These are phyloP conservation scores for Sporothrix phasma DNA, from an alignment of 2,329 filamentous ascomycete species.

Conservation along the genomic window DNA sequence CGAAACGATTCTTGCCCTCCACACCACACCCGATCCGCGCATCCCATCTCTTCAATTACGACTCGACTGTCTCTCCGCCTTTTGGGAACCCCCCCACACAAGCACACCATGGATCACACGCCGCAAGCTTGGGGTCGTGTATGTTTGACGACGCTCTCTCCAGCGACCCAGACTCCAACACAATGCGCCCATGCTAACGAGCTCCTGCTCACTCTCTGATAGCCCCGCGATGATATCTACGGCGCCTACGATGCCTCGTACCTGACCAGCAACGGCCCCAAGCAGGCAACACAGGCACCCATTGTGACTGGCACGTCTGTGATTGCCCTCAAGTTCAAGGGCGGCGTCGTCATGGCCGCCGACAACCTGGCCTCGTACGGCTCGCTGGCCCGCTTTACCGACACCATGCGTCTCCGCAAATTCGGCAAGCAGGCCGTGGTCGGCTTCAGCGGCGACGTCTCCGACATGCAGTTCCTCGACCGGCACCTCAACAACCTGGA, in stretches of 20 bases:
- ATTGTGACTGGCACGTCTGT: conserved; percentile 96
- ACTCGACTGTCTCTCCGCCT: neutral
- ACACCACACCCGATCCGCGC: neutral
- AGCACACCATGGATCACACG: conserved; percentile 53
- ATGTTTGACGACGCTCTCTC: conserved; percentile 31
- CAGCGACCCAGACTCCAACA: neutral
- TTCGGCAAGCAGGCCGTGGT: conserved; percentile 79
- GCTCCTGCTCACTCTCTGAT: conserved; percentile 7
- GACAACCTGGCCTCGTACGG: conserved; percentile 98
- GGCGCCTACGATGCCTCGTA: conserved; percentile 85
- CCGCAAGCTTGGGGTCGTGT: conserved; percentile 65
- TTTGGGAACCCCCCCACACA: neutral
- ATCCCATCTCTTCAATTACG: neutral
- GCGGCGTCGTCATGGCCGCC: conserved; percentile 90
- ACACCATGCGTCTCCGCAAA: conserved; percentile 86
- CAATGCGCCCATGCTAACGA: neutral
- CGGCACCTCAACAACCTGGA: conserved; percentile 78
- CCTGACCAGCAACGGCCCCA: conserved; percentile 61
- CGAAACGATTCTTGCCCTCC: neutral
- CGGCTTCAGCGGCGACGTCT: conserved; percentile 93
- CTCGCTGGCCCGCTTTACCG: conserved; percentile 89
- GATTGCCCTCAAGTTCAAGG: conserved; percentile 88
- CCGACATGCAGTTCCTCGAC: conserved; percentile 98
- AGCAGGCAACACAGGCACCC: conserved; percentile 80
- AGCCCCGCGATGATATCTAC: conserved; percentile 97